Evolutionary conservation across 129 eudicot species (phyloP).

Genomic region (Solidago caesia): DNA sequence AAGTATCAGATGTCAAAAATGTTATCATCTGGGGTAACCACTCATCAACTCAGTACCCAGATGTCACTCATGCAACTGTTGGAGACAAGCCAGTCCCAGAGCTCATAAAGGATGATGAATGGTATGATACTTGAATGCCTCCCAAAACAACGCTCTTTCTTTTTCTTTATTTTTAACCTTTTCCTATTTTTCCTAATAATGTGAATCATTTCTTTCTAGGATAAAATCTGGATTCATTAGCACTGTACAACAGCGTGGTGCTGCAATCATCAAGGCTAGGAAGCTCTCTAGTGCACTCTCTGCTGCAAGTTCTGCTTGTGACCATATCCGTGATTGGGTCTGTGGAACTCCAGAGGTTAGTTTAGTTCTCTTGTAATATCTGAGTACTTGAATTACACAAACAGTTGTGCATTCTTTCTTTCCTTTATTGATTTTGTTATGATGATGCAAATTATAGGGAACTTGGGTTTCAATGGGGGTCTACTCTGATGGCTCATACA

Average conservation of each 20-base stretch:
- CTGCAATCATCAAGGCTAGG: slow-evolving; percentile 98
- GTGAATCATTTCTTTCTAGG: slow-evolving; percentile 42
- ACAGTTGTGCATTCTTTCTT: neutral
- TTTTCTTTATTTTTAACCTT: neutral
- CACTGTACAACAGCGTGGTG: slow-evolving; percentile 98
- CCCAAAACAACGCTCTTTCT: neutral
- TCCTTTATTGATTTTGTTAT: neutral
- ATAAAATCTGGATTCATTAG: slow-evolving; percentile 81
- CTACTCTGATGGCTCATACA: slow-evolving; percentile 98
- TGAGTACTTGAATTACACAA: neutral
- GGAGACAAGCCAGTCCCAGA: slow-evolving; percentile 84
- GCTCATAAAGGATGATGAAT: slow-evolving; percentile 81
- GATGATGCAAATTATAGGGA: slow-evolving; percentile 46
- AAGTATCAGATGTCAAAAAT: slow-evolving; percentile 90
- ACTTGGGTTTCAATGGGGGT: slow-evolving; percentile 99
- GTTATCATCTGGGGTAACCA: slow-evolving; percentile 99
- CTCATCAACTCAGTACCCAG: slow-evolving; percentile 98
- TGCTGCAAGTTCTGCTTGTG: slow-evolving; percentile 99
- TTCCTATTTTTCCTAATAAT: neutral
- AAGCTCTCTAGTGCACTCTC: slow-evolving; percentile 98
- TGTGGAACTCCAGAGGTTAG: slow-evolving; percentile 98
- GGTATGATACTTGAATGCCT: slow-evolving; percentile 38
- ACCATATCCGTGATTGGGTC: slow-evolving; percentile 99
- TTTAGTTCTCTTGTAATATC: neutral
- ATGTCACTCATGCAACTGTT: slow-evolving; percentile 96